phyloP scores from a whole-genome alignment of 441 rosid genomes.

The Gossypium trilobum region DNA sequence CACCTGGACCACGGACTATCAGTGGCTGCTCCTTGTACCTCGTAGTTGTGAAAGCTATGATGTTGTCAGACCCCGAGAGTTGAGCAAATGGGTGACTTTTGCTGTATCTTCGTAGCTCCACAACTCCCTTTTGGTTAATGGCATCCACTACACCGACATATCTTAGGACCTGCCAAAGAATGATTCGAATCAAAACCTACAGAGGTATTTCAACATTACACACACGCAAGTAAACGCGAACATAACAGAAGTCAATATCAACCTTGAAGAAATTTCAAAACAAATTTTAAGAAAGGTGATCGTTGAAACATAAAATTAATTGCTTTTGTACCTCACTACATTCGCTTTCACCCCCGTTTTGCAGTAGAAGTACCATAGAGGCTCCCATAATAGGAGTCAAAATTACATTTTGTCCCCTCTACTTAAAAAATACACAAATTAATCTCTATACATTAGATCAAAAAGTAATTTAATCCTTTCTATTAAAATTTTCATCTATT shows the following conservation, averaged over 20 bases:
- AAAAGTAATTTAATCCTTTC: too few species aligned
- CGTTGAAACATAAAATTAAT: too few species aligned
- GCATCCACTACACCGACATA: constrained; percentile 87
- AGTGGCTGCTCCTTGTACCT: constrained; percentile 86
- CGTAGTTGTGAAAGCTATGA: constrained; percentile 84
- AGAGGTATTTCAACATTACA: neutral
- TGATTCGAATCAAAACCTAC: neutral
- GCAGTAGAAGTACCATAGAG: too few species aligned
- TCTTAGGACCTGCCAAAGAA: constrained; percentile 56
- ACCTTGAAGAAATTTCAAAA: too few species aligned
- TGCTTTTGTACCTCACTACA: neutral
- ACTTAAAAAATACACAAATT: too few species aligned
- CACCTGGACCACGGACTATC: constrained; percentile 94
- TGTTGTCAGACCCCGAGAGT: constrained; percentile 88
- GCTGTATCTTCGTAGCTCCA: constrained; percentile 72
- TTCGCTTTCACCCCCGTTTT: neutral
- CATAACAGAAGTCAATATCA: neutral
- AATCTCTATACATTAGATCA: too few species aligned
- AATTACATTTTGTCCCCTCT: too few species aligned
- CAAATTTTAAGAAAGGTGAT: too few species aligned
- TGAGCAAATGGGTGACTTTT: constrained; percentile 86
- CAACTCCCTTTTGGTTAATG: constrained; percentile 46
- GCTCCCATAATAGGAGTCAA: too few species aligned
- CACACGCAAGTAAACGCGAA: neutral
- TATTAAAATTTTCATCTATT: too few species aligned